phyloP scores from a whole-genome alignment of 2,329 filamentous ascomycete genomes.

The Rhynchosporium secalis region DNA sequence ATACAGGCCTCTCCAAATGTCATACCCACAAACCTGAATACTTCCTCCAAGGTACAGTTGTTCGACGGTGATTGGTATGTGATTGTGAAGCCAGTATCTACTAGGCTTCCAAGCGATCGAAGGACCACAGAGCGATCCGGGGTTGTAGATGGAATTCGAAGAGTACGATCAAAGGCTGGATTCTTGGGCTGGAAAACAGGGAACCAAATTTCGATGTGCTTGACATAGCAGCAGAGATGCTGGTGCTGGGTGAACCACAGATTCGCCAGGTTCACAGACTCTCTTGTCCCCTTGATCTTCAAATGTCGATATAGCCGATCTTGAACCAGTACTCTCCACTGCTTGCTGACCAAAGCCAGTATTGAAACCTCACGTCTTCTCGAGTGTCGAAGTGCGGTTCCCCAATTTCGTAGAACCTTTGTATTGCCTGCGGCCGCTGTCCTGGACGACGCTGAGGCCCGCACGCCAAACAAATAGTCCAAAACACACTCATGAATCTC shows the following conservation, averaged over 20 bases:
- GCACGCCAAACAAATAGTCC: slow-evolving; percentile 69
- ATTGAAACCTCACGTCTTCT: slow-evolving; percentile 66
- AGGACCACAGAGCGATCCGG: slow-evolving; percentile 33
- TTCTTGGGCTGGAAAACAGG: slow-evolving; percentile 59
- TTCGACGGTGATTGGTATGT: slow-evolving; percentile 61
- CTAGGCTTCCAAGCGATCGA: slow-evolving; percentile 42
- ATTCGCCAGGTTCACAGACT: slow-evolving; percentile 60
- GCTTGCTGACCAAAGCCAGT: slow-evolving; percentile 59
- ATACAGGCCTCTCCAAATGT: slow-evolving; percentile 60
- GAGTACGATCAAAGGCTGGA: slow-evolving; percentile 32
- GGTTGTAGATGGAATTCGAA: slow-evolving; percentile 32
- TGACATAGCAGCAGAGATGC: slow-evolving; percentile 64
- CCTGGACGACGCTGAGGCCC: slow-evolving; percentile 61
- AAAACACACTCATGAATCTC: slow-evolving; percentile 74
- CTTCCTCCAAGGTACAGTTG: slow-evolving; percentile 70
- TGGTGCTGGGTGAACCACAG: slow-evolving; percentile 59
- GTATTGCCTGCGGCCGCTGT: slow-evolving; percentile 54
- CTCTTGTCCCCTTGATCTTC: slow-evolving; percentile 70
- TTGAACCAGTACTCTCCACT: slow-evolving; percentile 70
- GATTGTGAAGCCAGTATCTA: slow-evolving; percentile 49
- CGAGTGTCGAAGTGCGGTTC: slow-evolving; percentile 65
- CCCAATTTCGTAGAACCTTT: slow-evolving; percentile 58
- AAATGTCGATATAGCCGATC: slow-evolving; percentile 73
- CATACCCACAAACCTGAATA: slow-evolving; percentile 62
- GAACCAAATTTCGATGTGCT: slow-evolving; percentile 76